Evolutionary conservation across 768 basidiomycete genomes (phyloP), one percentile per base, ranked within the genome.

Genomic region (Calocera viscosa): DNA sequence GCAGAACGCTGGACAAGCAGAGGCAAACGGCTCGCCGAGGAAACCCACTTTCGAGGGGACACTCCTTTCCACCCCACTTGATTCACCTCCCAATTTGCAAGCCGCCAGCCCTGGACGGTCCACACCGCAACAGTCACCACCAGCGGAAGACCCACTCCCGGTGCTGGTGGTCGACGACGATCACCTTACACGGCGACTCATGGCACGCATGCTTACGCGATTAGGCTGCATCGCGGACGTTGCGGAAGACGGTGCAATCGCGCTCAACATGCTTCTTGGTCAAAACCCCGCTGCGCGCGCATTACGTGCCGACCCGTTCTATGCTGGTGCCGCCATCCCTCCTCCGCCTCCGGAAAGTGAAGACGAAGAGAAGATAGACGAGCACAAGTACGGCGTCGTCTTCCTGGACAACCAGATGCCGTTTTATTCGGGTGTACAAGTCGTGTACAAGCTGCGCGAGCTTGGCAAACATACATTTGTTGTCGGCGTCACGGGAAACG

Each of bases 91-190:
- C 26, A 26, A 60, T 2, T 10, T 30, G 14, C 53, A 11, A 10
- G 5, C 26, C 5, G 30, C 5, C 7, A 32, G 19, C 30, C 53
- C 53, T 32, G 10, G 2, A 19, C 30, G 26, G 8, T 16, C 53
- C 5, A 38, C 70, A 7, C 49, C 65, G 7, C 28, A 39, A 16
- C 38, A 40, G 41, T 34, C 47, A 26, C 12, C 60, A 14, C 65
- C 68, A 8, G 39, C 67, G 38, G 28, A 49, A 2, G 75, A 79
- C 3, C 82, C 80, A 8, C 73, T 91, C 70, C 80, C 80, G 16
- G 89, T 89, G 53, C 79, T 91, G 22, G 89, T 92, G 1, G 91
- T 92, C 0, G 91, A 92, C 71, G 90, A 94, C 72, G 92, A 94
- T 74, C 76, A 81, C 12, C 75, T 93, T 65, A 93, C 92, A 64